Evolutionary conservation across 2,329 filamentous ascomycete species (phyloP), one percentile per base, ranked within the genome.

Genomic region (Aspergillus terreus): DNA sequence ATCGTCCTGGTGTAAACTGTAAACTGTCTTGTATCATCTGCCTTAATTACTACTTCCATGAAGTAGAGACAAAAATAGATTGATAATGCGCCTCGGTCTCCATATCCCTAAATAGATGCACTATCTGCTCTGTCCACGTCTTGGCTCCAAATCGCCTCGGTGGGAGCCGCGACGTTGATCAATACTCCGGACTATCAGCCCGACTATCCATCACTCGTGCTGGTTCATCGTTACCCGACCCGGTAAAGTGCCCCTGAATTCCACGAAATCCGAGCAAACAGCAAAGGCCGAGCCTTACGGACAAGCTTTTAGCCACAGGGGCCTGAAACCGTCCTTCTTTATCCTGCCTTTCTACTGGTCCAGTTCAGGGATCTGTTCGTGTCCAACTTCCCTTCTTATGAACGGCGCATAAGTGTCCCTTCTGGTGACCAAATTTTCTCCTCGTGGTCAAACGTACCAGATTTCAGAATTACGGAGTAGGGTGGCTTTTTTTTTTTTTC

Each of bases 221-320:
- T 38, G 35, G 35, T 6, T 44, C 47, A 59, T 56, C 53, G 30
- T 50, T 59, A 42, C 57, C 51, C 5, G 32, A 41, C 48, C 21
- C 5, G 55, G 55, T 48, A 52, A 52, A 47, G 51, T 48, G 44
- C 30, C 52, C 46, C 52, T 49, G 53, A 30, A 30, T 30, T 30
- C 27, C 3, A 30, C 27, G 9, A 30, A 30, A 30, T 30, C 6
- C 7, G 27, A 10, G 10, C 27, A 11, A 27, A 30, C 7, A 9
- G 4, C 11, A 30, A 30, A 11, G 27, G 7, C 27, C 27, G 55
- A 56, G 57, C 55, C 57, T 50, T 56, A 53, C 53, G 53, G 57
- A 58, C 57, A 59, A 59, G 57, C 57, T 59, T 59, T 59, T 59
- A 58, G 54, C 57, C 55, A 59, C 53, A 50, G 53, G 56, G 47